Conservation (phyloP, 176 grass and related monocot species). For the Oropetium thomaeum region DNA sequence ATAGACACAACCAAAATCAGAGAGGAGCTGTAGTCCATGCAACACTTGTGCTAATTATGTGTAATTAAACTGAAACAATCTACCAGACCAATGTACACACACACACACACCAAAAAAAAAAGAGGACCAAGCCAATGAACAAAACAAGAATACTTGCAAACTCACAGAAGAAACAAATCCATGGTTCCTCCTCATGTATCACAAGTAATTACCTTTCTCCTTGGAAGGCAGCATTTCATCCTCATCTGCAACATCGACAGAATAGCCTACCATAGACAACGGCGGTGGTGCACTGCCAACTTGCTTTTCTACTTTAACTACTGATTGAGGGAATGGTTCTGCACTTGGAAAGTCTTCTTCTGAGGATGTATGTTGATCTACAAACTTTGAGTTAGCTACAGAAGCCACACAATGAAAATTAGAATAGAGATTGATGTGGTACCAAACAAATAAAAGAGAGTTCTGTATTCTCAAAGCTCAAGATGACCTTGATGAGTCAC, state of each 20-base stretch:
- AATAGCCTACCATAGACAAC: constrained; percentile 11
- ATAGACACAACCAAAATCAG: constrained; percentile 29
- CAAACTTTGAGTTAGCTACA: constrained; percentile 44
- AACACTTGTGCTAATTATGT: background rate
- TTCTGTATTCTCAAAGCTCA: constrained; percentile 13
- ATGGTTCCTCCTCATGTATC: constrained; percentile 11
- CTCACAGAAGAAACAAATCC: constrained; percentile 5
- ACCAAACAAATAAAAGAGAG: background rate
- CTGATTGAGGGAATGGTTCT: constrained; percentile 35
- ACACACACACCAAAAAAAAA: no score
- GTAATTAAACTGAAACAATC: background rate
- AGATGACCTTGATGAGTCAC: constrained; percentile 66
- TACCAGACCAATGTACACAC: background rate
- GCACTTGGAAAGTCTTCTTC: constrained; percentile 72
- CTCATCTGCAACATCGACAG: constrained; percentile 31
- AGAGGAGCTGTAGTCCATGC: constrained; percentile 2
- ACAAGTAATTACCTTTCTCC: constrained; percentile 49
- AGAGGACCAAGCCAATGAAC: background rate
- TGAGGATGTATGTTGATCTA: constrained; percentile 57
- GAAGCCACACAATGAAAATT: constrained; percentile 16
- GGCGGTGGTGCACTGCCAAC: constrained; percentile 35
- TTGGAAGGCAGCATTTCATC: constrained; percentile 3
- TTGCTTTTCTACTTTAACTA: constrained; percentile 43
- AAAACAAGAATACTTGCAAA: constrained; percentile 19
- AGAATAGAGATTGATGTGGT: constrained; percentile 24